A percentile compares a stretch with the other conserved stretches of the same genome.
phyloP scores from a whole-genome alignment of 2,329 filamentous ascomycete species.

The Metarhizium sp. region DNA sequence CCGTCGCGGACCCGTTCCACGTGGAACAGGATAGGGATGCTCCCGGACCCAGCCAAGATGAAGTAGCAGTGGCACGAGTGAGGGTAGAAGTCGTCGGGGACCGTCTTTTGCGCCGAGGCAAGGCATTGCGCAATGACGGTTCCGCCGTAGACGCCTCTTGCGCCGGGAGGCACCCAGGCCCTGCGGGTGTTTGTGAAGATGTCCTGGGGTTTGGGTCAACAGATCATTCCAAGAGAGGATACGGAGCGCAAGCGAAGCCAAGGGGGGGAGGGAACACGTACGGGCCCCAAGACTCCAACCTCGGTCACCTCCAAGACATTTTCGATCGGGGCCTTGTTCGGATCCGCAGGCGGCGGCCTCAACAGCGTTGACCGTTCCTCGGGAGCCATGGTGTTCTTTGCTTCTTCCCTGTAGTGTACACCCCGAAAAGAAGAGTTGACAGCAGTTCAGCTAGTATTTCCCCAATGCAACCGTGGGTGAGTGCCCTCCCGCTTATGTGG shows the following conservation, averaged over 20 bases:
- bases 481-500: not conserved
- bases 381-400: not conserved
- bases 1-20: constrained; percentile 91
- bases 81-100: constrained; percentile 68
- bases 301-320: constrained; percentile 82
- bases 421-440: too few relatives aligned
- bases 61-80: constrained; percentile 99
- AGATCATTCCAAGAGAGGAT: not conserved
- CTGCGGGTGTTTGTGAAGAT: constrained; percentile 92
- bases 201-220: constrained; percentile 42
- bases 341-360: constrained; percentile 62
- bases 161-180: constrained; percentile 85
- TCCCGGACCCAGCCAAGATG: constrained; percentile 76
- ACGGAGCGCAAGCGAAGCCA: not conserved
- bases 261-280: constrained; percentile 30
- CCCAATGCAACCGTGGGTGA: not conserved
- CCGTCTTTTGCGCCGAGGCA: constrained; percentile 78
- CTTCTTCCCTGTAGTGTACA: not conserved
- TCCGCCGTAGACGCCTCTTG: constrained; percentile 88
- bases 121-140: constrained; percentile 89
- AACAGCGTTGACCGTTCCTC: constrained; percentile 36
- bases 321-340: constrained; percentile 71
- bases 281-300: constrained; percentile 63
- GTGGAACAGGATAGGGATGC: constrained; percentile 85
- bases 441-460: not conserved